phyloP scores from a whole-genome alignment of 1,284 basidiomycete species.

The Mycosarcoma mackinlayi region DNA sequence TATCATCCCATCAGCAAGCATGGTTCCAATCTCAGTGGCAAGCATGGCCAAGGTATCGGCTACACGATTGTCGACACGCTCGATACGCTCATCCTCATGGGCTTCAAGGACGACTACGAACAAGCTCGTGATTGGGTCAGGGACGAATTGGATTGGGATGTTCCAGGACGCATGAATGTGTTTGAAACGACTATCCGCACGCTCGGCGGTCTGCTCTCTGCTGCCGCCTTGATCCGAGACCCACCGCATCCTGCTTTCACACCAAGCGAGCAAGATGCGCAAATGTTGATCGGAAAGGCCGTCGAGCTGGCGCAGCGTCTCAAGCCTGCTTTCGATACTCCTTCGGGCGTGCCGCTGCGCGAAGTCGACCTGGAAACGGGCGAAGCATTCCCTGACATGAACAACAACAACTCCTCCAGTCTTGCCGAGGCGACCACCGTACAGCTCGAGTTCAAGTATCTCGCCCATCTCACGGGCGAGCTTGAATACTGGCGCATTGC shows the following conservation, averaged over 20 bases:
- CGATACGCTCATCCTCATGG: slow-evolving; percentile 89
- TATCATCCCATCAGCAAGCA: slow-evolving; percentile 61
- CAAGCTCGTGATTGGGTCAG: slow-evolving; percentile 83
- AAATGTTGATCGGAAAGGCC: slow-evolving; percentile 66
- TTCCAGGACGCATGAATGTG: slow-evolving; percentile 84
- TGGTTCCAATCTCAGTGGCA: slow-evolving; percentile 59
- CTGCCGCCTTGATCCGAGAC: slow-evolving; percentile 68
- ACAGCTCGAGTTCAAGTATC: slow-evolving; percentile 77
- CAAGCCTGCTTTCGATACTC: slow-evolving; percentile 78
- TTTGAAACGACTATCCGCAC: slow-evolving; percentile 91
- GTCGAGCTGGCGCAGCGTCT: slow-evolving; percentile 84
- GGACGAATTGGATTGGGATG: slow-evolving; percentile 78
- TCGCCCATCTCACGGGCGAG: slow-evolving; percentile 82
- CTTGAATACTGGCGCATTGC: slow-evolving; percentile 82
- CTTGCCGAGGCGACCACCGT: slow-evolving; percentile 73
- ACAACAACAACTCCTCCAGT: slow-evolving; percentile 78
- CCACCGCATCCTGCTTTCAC: slow-evolving; percentile 48
- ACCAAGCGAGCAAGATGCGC: slow-evolving; percentile 50
- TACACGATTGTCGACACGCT: slow-evolving; percentile 69
- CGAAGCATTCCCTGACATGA: slow-evolving; percentile 76
- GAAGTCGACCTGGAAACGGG: slow-evolving; percentile 79
- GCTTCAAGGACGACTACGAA: slow-evolving; percentile 80
- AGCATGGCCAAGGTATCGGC: slow-evolving; percentile 52
- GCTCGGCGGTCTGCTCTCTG: slow-evolving; percentile 83
- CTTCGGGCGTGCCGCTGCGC: slow-evolving; percentile 82